These are phyloP conservation scores for Russula abietina DNA, from an alignment of 768 basidiomycete species.

Conservation along the genomic window DNA sequence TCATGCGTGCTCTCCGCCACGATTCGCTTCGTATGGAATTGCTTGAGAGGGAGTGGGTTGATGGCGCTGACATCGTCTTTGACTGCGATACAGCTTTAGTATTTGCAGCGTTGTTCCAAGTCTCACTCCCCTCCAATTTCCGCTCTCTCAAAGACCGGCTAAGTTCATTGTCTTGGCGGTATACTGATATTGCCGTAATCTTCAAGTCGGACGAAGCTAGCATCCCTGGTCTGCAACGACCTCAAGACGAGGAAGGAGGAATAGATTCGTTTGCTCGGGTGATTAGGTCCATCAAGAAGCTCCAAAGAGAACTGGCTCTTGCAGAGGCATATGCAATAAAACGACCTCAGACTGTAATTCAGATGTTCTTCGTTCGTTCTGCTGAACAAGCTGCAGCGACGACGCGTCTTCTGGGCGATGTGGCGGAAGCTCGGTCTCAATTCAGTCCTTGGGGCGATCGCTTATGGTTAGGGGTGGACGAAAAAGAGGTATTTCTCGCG, in stretches of 20 bases:
- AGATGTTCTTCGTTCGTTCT: constrained; percentile 57
- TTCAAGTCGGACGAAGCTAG: constrained; percentile 37
- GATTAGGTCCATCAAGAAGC: constrained; percentile 61
- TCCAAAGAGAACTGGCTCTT: constrained; percentile 57
- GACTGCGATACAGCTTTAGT: constrained; percentile 57
- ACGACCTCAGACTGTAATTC: constrained; percentile 37
- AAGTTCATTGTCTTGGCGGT: constrained; percentile 58
- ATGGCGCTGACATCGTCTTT: constrained; percentile 59
- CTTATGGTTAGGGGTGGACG: constrained; percentile 49
- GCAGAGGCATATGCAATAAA: constrained; percentile 55
- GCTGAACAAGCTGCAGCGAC: constrained; percentile 53
- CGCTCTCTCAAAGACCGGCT: constrained; percentile 42
- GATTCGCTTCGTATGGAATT: constrained; percentile 46
- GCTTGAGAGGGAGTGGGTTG: constrained; percentile 57
- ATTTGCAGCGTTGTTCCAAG: constrained; percentile 37
- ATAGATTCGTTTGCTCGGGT: constrained; percentile 28
- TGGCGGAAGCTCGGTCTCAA: constrained; percentile 42
- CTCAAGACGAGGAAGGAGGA: constrained; percentile 25
- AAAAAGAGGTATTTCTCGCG: constrained; percentile 39
- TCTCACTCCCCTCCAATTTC: constrained; percentile 45
- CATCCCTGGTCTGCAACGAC: constrained; percentile 46
- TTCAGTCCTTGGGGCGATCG: constrained; percentile 47
- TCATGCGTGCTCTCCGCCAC: constrained; percentile 48
- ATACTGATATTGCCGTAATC: constrained; percentile 47
- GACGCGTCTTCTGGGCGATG: constrained; percentile 53